Evolutionary conservation across 345 rosid genomes (phyloP).

Genomic region (Eucalyptus sp.): DNA sequence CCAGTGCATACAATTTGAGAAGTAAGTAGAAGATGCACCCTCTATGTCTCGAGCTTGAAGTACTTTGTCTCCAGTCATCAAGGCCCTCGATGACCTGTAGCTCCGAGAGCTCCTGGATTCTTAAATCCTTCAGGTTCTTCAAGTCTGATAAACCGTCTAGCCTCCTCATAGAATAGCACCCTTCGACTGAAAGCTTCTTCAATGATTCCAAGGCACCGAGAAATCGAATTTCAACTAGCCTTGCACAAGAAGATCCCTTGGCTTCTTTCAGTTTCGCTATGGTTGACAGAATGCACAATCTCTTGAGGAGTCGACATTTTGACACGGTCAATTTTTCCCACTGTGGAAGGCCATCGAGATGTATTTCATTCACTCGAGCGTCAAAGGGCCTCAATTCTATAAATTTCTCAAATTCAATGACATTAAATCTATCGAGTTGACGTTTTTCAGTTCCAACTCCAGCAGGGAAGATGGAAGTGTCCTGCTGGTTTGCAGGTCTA

Average conservation of each 20-base stretch:
- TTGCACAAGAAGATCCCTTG: neutral
- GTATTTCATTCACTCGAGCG: neutral
- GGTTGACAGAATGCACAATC: too few relatives aligned
- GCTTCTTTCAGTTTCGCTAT: neutral
- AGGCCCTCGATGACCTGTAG: neutral
- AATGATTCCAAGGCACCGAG: accelerated
- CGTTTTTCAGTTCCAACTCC: too few relatives aligned
- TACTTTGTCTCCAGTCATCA: neutral
- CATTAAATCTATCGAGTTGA: too few relatives aligned
- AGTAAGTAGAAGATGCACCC: neutral
- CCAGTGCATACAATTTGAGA: neutral
- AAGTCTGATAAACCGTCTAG: neutral
- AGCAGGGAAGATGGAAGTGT: too few relatives aligned
- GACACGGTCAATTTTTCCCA: too few relatives aligned
- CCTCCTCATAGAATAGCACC: neutral
- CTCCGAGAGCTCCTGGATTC: neutral
- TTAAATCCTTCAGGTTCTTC: neutral
- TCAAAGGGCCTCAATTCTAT: neutral
- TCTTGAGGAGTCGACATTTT: accelerated
- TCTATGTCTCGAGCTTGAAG: neutral
- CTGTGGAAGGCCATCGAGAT: too few relatives aligned
- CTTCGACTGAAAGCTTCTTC: neutral
- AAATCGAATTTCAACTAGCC: neutral
- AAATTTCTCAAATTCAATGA: too few relatives aligned
- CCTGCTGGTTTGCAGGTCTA: too few relatives aligned